These are phyloP conservation scores for Pythium scleroteichum DNA, from an alignment of 352 stramenopile genomes.

Conservation along the genomic window DNA sequence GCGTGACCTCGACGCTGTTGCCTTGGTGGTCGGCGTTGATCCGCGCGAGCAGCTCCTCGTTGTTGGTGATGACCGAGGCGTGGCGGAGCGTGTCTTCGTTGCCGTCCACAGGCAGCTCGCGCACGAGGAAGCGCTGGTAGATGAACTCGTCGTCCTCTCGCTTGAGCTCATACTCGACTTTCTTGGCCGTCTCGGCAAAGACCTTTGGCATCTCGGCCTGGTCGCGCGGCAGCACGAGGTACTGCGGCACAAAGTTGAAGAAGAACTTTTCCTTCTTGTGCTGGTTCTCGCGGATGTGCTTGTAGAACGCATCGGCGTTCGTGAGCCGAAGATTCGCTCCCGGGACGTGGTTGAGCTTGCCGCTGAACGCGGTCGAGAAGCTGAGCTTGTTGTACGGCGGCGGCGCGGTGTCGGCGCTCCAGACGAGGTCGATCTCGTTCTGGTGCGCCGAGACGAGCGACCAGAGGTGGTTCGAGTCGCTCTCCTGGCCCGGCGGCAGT, in stretches of 20 bases:
- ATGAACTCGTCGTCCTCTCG: conserved; percentile 47
- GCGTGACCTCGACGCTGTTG: conserved; percentile 58
- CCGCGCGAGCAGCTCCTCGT: conserved; percentile 49
- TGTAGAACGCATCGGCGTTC: conserved; percentile 39
- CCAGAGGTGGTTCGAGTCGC: conserved; percentile 37
- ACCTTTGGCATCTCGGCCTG: conserved; percentile 41
- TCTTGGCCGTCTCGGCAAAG: conserved; percentile 49
- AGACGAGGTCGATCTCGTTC: conserved; percentile 68
- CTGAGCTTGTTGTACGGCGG: conserved; percentile 42
- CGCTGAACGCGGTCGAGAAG: conserved; percentile 40
- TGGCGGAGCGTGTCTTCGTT: conserved; percentile 34
- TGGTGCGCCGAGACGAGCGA: conserved; percentile 42
- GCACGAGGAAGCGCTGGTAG: conserved; percentile 66
- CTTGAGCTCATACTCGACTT: conserved; percentile 56
- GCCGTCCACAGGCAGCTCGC: conserved; percentile 35
- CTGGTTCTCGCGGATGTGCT: conserved; percentile 49
- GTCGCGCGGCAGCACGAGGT: conserved; percentile 69
- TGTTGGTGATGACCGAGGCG: conserved; percentile 40
- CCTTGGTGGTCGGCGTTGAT: conserved; percentile 48
- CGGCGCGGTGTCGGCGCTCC: conserved; percentile 32
- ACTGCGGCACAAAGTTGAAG: conserved; percentile 63
- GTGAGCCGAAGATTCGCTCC: conserved; percentile 47
- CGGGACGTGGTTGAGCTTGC: conserved; percentile 76
- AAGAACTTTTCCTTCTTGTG: conserved; percentile 59
- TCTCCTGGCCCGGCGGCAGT: conserved; percentile 10